Evolutionary conservation across 306 rosid genomes (phyloP).

Genomic region (Canavalia ensiformis): DNA sequence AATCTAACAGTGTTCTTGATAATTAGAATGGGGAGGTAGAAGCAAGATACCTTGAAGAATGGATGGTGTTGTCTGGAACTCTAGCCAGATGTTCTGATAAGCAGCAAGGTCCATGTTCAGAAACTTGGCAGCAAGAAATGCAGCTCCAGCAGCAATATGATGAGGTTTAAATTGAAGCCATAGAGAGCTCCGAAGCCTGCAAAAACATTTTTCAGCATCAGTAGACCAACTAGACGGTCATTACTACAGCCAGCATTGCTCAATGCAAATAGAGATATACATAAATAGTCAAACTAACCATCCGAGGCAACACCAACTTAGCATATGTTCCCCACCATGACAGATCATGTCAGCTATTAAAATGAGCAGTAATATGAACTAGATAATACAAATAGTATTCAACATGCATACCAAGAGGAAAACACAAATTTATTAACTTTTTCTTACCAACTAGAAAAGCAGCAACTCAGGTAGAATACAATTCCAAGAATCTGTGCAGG

Average conservation of each 20-base stretch:
- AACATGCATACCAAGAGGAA: slow-evolving; percentile 62
- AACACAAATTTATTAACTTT: slow-evolving; percentile 62
- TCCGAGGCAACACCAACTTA: slow-evolving; percentile 65
- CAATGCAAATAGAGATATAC: slow-evolving; percentile 49
- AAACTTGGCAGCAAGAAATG: slow-evolving; percentile 87
- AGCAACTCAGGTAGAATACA: slow-evolving; percentile 96
- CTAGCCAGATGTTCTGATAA: slow-evolving; percentile 81
- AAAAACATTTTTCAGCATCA: slow-evolving; percentile 43
- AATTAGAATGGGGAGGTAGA: not conserved
- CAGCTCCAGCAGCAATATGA: slow-evolving; percentile 98
- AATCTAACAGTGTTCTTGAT: slow-evolving; percentile 30
- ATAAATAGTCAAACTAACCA: slow-evolving; percentile 76
- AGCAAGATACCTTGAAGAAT: slow-evolving; percentile 79
- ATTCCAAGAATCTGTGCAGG: slow-evolving; percentile 94
- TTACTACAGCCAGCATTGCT: slow-evolving; percentile 39
- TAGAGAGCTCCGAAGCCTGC: slow-evolving; percentile 95
- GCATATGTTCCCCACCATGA: slow-evolving; percentile 68
- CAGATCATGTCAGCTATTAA: slow-evolving; percentile 61
- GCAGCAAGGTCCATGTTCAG: slow-evolving; percentile 80
- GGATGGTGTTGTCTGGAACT: slow-evolving; percentile 88
- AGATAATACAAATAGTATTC: slow-evolving; percentile 52
- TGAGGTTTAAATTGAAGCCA: slow-evolving; percentile 99
- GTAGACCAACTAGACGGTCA: slow-evolving; percentile 22
- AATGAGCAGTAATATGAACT: slow-evolving; percentile 51
- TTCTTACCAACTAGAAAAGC: slow-evolving; percentile 99